Conservation (phyloP, 148 eudicot species). For the Drosera capensis region DNA sequence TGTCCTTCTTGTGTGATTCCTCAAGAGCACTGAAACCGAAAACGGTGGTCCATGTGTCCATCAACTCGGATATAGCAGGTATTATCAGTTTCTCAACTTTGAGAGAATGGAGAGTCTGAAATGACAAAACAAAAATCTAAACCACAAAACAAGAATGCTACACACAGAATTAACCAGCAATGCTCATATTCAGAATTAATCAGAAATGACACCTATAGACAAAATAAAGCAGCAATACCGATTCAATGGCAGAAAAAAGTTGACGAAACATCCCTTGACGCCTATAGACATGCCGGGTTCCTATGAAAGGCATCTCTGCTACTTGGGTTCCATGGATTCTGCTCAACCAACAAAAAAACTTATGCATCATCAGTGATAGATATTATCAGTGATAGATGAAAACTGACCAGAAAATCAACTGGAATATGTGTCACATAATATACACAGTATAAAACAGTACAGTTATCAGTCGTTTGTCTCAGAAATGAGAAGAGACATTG, state of each 20-base stretch:
- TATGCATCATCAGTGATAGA: not conserved
- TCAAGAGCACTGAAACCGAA: slow-evolving; percentile 61
- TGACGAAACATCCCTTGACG: slow-evolving; percentile 97
- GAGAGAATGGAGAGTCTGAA: slow-evolving; percentile 52
- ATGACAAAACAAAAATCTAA: not conserved
- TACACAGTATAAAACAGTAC: too few species aligned
- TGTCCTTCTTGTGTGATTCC: slow-evolving; percentile 42
- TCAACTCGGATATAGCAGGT: slow-evolving; percentile 82
- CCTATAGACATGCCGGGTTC: slow-evolving; percentile 78
- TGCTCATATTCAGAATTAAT: not conserved
- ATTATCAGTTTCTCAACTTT: slow-evolving; percentile 62
- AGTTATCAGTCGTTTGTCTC: too few species aligned
- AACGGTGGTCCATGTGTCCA: slow-evolving; percentile 70
- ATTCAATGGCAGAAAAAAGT: slow-evolving; percentile 66
- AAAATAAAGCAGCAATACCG: slow-evolving; percentile 23
- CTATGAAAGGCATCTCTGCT: slow-evolving; percentile 97
- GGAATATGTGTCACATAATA: too few species aligned
- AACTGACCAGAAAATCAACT: not conserved
- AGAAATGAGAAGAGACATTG: too few species aligned
- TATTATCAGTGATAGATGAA: not conserved
- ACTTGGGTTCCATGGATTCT: slow-evolving; percentile 73
- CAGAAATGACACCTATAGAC: not conserved
- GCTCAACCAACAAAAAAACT: slow-evolving; percentile 1
- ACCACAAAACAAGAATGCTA: not conserved
- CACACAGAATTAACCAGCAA: not conserved